Evolutionary conservation across 805 yeast genomes (phyloP), one percentile per base, ranked within the genome.

Genomic region (Candida ficus): DNA sequence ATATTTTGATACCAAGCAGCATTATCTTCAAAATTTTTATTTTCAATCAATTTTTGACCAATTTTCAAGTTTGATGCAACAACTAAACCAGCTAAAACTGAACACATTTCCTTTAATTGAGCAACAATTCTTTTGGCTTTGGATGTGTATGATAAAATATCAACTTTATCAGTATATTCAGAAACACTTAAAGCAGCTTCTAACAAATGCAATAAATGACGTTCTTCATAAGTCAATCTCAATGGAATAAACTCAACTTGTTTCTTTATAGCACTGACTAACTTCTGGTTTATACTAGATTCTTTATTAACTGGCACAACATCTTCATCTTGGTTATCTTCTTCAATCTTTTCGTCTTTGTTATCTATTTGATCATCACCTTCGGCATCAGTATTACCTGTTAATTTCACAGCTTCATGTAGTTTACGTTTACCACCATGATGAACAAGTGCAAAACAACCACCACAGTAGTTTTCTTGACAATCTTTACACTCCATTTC

Each of bases 181-280:
- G 86, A 78, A 10, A 84, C 95, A 49, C 80, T 75, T 38, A 84
- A 63, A 0, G 90, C 89, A 2, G 93, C 89, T 48, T 84, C 89
- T 32, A 83, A 62, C 31, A 84, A 61, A 43, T 83, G 67, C 39
- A 84, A 61, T 30, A 80, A 58, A 57, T 81, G 83, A 47, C 95
- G 72, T 57, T 84, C 95, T 33, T 79, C 83, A 35, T 64, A 63
- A 0, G 83, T 71, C 26, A 84, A 66, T 47, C 95, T 70, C 68
- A 84, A 56, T 13, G 95, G 95, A 38, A 84, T 78, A 49, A 68
- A 83, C 44, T 66, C 58, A 28, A 77, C 58, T 48, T 75, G 70
- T 37, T 61, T 62, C 34, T 63, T 64, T 37, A 77, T 64, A 16
- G 42, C 42, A 12, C 39, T 32, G 1, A 52, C 38, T 4, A 54